Evolutionary conservation across 768 basidiomycete species (phyloP).

Genomic region (Fomitopsis pulvina): DNA sequence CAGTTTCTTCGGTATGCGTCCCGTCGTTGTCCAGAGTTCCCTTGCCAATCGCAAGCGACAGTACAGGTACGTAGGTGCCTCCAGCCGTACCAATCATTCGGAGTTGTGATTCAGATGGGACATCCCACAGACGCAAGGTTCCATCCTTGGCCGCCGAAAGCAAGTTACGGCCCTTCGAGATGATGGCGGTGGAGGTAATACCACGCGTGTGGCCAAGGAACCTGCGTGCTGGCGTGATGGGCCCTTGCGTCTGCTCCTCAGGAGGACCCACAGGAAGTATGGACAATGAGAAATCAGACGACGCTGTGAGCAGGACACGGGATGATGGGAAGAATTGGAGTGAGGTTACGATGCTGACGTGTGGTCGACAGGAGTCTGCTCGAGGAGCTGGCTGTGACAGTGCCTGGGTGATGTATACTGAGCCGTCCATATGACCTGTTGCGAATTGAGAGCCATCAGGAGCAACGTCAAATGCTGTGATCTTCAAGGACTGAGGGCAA

Average conservation of each 20-base stretch:
- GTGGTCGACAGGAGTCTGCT: constrained; percentile 31
- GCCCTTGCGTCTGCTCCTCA: constrained; percentile 14
- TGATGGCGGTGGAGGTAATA: constrained; percentile 57
- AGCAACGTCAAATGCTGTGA: constrained; percentile 58
- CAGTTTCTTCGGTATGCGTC: constrained; percentile 1
- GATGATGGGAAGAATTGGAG: constrained; percentile 66
- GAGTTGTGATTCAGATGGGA: constrained; percentile 45
- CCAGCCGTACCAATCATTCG: constrained; percentile 32
- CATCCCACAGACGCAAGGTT: constrained; percentile 68
- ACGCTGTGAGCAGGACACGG: constrained; percentile 62
- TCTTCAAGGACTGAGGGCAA: constrained; percentile 37
- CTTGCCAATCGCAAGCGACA: constrained; percentile 39
- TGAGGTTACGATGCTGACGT: constrained; percentile 49
- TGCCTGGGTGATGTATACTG: constrained; percentile 39
- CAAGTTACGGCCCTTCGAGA: constrained; percentile 60
- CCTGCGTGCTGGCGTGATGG: constrained; percentile 47
- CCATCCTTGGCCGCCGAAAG: constrained; percentile 65
- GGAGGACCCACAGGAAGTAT: constrained; percentile 56
- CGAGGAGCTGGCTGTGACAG: constrained; percentile 15
- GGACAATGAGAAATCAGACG: constrained; percentile 59
- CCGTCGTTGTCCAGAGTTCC: constrained; percentile 21
- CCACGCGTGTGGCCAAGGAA: constrained; percentile 61
- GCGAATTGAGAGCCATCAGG: constrained; percentile 54
- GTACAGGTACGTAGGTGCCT: constrained; percentile 33
- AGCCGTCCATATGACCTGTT: constrained; percentile 55